These are phyloP conservation scores for Colletotrichum sp. DNA, from an alignment of 2,329 filamentous ascomycete species.

Conservation along the genomic window DNA sequence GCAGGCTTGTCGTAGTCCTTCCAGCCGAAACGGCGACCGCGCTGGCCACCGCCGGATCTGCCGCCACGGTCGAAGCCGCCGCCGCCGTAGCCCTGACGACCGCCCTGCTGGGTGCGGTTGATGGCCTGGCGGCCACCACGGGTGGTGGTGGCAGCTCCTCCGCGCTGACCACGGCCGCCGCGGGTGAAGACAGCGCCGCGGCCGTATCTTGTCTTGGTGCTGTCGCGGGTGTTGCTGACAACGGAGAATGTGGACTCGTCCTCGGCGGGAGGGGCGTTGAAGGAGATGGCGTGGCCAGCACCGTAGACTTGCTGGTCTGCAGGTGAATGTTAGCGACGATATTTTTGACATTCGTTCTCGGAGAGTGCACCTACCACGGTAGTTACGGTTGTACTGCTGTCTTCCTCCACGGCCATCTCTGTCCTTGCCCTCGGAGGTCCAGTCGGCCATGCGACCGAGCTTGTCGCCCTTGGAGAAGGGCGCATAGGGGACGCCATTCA, in stretches of 20 bases:
- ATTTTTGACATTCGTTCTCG: neutral
- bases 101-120: constrained; percentile 68
- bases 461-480: constrained; percentile 99
- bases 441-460: constrained; percentile 98
- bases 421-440: constrained; percentile 91
- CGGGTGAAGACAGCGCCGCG: constrained; percentile 91
- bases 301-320: constrained; percentile 97
- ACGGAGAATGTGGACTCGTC: constrained; percentile 98
- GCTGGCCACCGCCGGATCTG: constrained; percentile 69
- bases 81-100: constrained; percentile 65
- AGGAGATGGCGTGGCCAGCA: constrained; percentile 82
- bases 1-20: constrained; percentile 98
- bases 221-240: constrained; percentile 92
- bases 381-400: constrained; percentile 91
- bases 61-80: constrained; percentile 75
- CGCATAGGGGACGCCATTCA: constrained; percentile 95
- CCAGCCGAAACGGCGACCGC: constrained; percentile 93
- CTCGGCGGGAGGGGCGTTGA: constrained; percentile 89
- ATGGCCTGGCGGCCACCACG: constrained; percentile 69
- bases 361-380: constrained; percentile 69
- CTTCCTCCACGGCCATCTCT: constrained; percentile 76
- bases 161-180: constrained; percentile 79
- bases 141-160: constrained; percentile 49
- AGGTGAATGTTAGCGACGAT: constrained; percentile 8
- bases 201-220: constrained; percentile 84